Conservation (phyloP, 108 stramenopile genomes). For the Conticribra guillardii region DNA sequence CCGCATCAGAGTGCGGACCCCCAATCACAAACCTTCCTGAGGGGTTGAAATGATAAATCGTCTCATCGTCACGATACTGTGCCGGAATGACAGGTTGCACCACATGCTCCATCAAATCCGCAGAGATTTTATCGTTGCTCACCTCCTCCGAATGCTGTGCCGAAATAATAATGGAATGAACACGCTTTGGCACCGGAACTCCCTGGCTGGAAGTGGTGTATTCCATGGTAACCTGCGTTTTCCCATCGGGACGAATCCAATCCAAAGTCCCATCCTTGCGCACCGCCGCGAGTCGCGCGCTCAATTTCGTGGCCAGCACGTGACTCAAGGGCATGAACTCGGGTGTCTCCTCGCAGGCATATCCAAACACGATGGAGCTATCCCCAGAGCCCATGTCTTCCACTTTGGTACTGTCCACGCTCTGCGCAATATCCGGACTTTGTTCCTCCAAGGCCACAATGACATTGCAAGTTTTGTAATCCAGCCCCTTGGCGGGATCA, state of each 20-base stretch:
- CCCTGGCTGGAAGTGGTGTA: slow-evolving; percentile 85
- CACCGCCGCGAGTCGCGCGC: slow-evolving; percentile 91
- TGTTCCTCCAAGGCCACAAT: slow-evolving; percentile 98
- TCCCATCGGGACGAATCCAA: slow-evolving; percentile 98
- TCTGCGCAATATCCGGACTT: slow-evolving; percentile 96
- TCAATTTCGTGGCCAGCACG: slow-evolving; percentile 90
- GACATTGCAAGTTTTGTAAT: slow-evolving; percentile 97
- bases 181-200: slow-evolving; percentile 86
- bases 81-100: slow-evolving; percentile 96
- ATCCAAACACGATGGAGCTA: slow-evolving; percentile 98
- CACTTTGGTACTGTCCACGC: slow-evolving; percentile 89
- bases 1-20: slow-evolving; percentile 98
- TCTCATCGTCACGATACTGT: slow-evolving; percentile 96
- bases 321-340: slow-evolving; percentile 95
- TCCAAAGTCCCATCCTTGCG: slow-evolving; percentile 94
- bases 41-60: slow-evolving; percentile 97
- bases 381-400: slow-evolving; percentile 99
- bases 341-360: slow-evolving; percentile 96
- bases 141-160: slow-evolving; percentile 95
- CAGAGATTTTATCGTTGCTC: slow-evolving; percentile 91
- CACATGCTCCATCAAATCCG: slow-evolving; percentile 97
- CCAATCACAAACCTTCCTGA: slow-evolving; percentile 95
- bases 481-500: slow-evolving; percentile 95
- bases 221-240: slow-evolving; percentile 94
- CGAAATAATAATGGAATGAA: slow-evolving; percentile 97